These are phyloP conservation scores for Eucalyptus lansdowneana DNA, from an alignment of 345 rosid species.

Conservation along the genomic window DNA sequence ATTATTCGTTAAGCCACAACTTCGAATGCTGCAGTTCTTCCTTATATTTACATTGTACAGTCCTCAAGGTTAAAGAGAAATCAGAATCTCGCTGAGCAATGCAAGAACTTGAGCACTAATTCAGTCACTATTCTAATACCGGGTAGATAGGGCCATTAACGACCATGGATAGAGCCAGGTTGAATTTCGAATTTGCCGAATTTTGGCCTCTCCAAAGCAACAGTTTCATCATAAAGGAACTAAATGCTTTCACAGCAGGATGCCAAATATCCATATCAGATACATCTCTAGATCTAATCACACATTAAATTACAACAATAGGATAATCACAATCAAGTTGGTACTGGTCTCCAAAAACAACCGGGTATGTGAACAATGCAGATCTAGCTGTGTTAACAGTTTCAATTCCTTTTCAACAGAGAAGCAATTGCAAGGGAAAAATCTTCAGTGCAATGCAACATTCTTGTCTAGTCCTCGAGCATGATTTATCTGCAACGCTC, in stretches of 20 bases:
- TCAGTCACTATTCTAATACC: neutral
- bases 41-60: neutral
- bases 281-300: neutral
- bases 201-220: neutral
- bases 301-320: neutral
- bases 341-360: neutral
- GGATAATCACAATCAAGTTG: neutral
- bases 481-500: neutral
- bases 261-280: neutral
- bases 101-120: neutral
- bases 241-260: neutral
- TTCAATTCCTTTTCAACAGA: neutral
- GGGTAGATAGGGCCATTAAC: neutral
- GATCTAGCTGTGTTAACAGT: neutral
- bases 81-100: neutral
- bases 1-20: neutral
- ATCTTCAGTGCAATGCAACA: neutral
- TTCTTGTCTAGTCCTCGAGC: neutral
- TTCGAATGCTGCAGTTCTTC: neutral
- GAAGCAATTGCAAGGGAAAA: neutral
- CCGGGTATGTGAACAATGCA: neutral
- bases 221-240: neutral
- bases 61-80: neutral
- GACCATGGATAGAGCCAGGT: neutral
- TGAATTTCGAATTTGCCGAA: neutral